Base-by-base conservation (phyloP, 805 yeast genomes). In the Yarrowia sp. region DNA sequence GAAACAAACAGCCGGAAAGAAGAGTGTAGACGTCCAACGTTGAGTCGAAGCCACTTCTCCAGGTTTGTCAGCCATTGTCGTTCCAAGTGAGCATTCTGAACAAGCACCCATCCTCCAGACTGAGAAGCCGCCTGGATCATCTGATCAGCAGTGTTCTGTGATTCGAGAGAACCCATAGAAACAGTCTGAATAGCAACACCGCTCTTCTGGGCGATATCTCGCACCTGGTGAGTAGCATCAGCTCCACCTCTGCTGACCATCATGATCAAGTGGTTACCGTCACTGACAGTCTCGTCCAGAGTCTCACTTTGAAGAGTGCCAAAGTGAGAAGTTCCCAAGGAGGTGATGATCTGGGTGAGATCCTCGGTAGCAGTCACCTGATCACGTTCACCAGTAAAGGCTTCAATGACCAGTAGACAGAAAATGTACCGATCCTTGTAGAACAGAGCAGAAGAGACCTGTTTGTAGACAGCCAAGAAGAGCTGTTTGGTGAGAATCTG, bases 51-150 rank as follows among this genome's bases (percentile, higher is more conserved):
- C n/a, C 73, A 71, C 68, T 81, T 83, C 58, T 80, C 86, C 17
- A 89, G 74, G 9, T 77, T 71, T 13, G 80, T 83, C 32, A 89
- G 75, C 91, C 96, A 88, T 3, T 72, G 73, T 0, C 82, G 76
- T 0, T 95, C 84, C 80, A 88, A 81, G 66, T 93, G 97, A 11
- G 90, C 77, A 71, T 92, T 92, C 72, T 93, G 96, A 35, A 93
- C 74, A 33, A 92, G 70, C 0, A 93, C 74, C 97, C 97, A 91
- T 1, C 73, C 70, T 0, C 90, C 91, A 1, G 71, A 71, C n/a
- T 72, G 75, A 0, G 80, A 71, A 0, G 85, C 83, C 9, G 72
- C 74, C 0, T 73, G 70, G 8, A 90, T 75, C n/a, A 84, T 83
- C 58, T 77, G 75, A 22, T 82, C 83, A 0, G 93, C 92, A 44